phyloP scores from a whole-genome alignment of 2,329 filamentous ascomycete genomes.

The Scedosporium boydii region DNA sequence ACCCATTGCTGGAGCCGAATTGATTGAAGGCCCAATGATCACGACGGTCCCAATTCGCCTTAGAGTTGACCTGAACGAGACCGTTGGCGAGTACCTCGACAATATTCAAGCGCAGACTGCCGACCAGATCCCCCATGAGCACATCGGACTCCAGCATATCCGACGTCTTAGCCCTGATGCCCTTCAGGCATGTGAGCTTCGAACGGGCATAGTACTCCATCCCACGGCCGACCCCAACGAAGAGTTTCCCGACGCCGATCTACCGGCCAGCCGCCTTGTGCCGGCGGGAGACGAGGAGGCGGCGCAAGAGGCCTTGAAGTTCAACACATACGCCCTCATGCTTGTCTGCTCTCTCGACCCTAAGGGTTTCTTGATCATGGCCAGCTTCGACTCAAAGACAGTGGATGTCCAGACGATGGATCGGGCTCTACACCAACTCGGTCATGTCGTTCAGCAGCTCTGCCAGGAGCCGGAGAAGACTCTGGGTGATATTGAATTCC shows the following conservation, averaged over 20 bases:
- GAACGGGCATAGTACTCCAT: constrained; percentile 46
- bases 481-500: constrained; percentile 23
- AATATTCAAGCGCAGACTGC: constrained; percentile 46
- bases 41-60: constrained; percentile 49
- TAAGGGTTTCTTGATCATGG: constrained; percentile 47
- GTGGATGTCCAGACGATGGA: constrained; percentile 43
- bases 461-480: constrained; percentile 24
- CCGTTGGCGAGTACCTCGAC: constrained; percentile 42
- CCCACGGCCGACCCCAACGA: constrained; percentile 19
- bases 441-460: constrained; percentile 38
- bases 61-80: constrained; percentile 28
- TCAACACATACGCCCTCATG: constrained; percentile 54
- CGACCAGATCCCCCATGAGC: constrained; percentile 53
- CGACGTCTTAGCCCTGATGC: constrained; percentile 45
- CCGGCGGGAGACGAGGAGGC: constrained; percentile 46
- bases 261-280: constrained; percentile 41
- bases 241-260: constrained; percentile 11
- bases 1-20: constrained; percentile 35
- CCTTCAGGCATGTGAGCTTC: constrained; percentile 44
- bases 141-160: constrained; percentile 52
- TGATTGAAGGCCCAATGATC: constrained; percentile 53
- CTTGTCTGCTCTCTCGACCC: constrained; percentile 52
- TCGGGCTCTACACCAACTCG: constrained; percentile 41
- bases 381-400: constrained; percentile 55
- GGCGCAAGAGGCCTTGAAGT: constrained; percentile 49